phyloP scores from a whole-genome alignment of 306 rosid genomes.

The Quercus mongolica region DNA sequence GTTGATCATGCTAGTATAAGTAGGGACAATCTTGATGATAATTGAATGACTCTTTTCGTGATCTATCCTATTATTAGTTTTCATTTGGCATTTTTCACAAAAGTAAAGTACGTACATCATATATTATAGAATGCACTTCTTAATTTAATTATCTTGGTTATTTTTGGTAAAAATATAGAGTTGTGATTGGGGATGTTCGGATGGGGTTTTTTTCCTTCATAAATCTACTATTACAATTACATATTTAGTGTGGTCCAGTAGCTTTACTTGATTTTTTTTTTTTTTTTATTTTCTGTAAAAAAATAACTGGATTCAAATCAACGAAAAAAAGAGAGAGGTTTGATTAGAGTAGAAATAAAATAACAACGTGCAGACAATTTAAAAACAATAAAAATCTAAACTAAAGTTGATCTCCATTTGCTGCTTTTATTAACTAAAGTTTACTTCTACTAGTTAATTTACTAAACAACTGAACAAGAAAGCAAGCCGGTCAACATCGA shows the following conservation, averaged over 20 bases:
- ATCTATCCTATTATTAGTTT: no score
- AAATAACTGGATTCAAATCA: no score
- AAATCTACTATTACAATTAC: not conserved
- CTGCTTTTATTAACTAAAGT: not conserved
- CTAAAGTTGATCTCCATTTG: not conserved
- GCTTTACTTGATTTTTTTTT: no score
- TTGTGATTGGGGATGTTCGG: not conserved
- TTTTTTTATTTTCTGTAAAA: no score
- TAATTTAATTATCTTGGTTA: not conserved
- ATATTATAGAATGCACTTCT: no score
- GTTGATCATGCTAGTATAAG: no score
- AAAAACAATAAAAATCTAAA: not conserved
- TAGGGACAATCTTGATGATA: no score
- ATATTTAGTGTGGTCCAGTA: not conserved
- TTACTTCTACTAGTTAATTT: no score
- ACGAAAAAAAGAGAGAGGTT: not conserved
- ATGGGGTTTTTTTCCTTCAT: not conserved
- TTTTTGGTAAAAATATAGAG: not conserved
- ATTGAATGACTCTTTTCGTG: no score
- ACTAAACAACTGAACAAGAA: not conserved
- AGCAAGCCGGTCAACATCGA: not conserved
- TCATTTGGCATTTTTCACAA: no score
- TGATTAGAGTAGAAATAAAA: not conserved
- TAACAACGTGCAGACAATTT: not conserved
- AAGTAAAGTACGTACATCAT: no score